Base-by-base conservation (phyloP, 805 yeast genomes). In the Saccharomycopsis amapae region DNA sequence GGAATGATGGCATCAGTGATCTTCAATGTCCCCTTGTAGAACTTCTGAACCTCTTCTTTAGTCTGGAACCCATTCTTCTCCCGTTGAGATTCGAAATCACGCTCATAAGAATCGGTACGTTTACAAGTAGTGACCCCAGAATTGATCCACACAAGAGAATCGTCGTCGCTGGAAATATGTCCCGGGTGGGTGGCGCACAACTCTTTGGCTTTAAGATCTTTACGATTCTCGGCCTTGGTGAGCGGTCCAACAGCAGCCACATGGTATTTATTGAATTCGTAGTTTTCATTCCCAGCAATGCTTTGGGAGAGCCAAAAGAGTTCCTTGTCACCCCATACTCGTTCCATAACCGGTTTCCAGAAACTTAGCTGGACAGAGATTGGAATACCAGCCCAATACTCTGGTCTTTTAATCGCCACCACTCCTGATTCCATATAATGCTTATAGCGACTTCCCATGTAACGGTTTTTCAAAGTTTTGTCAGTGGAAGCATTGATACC, bases 271-370 rank as follows among this genome's bases (percentile, higher is more conserved):
- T 67, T 62, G 33, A 68, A 64, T 13, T 62, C 61, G 51, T 66
- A 69, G 25, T 62, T 59, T 43, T 59, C 63, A 41, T 63, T 59
- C 13, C 70, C 71, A 12, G 63, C 53, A 36, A 70, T 62, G 4
- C 73, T 53, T 59, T 78, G 75, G 2, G 85, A 85, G 28, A 84
- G 57, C 90, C 90, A 82, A 55, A 81, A 78, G 53, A 83, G 65
- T 57, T 84, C 93, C 55, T 84, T 84, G 52, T 84, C 94, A 33
- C 94, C 94, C 70, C 84, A 83, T 7, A 81, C 64, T 13, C 76
- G 69, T 1, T 72, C 66, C 10, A 61, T 53, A 22, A 72, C 64
- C 13, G 67, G 56, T 35, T 59, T 56, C 60, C 68, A 67, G 39
- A 68, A 58, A 49, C 67, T 69, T 49, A 69, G 45, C 40, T 63